phyloP scores from a whole-genome alignment of 2,329 filamentous ascomycete genomes.

The Domatiomyces catenatus region DNA sequence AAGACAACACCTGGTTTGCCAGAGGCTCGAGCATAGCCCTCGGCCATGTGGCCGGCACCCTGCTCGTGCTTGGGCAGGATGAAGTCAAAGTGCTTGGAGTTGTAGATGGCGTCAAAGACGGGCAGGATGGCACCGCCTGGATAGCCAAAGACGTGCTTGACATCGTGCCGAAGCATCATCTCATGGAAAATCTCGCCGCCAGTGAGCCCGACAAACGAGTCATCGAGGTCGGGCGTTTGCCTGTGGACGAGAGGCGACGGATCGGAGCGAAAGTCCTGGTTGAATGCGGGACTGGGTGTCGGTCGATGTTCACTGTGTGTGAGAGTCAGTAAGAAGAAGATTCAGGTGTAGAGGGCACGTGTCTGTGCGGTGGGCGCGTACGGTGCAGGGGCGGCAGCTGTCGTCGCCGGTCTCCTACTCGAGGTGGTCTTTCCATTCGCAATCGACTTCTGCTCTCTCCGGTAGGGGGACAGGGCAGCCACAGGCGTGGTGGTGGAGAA shows the following conservation, averaged over 20 bases:
- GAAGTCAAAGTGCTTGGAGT: constrained; percentile 92
- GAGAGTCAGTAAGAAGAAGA: background rate
- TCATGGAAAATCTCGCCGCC: constrained; percentile 97
- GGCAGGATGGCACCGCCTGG: constrained; percentile 92
- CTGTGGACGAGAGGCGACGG: constrained; percentile 52
- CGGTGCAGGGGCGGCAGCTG: constrained; percentile 36
- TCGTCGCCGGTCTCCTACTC: constrained; percentile 32
- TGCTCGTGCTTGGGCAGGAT: constrained; percentile 92
- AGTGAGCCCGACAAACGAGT: constrained; percentile 89
- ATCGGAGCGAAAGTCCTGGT: constrained; percentile 43
- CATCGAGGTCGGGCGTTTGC: constrained; percentile 52
- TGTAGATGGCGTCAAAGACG: constrained; percentile 97
- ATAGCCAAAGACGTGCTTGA: constrained; percentile 91
- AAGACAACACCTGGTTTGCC: constrained; percentile 91
- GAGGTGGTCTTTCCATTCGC: constrained; percentile 13
- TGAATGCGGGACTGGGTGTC: constrained; percentile 46
- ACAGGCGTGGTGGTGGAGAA: constrained; percentile 33
- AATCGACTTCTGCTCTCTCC: constrained; percentile 23
- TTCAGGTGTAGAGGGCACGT: background rate
- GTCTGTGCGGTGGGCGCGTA: constrained; percentile 25
- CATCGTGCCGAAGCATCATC: constrained; percentile 88
- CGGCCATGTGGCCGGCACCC: constrained; percentile 95
- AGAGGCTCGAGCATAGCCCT: constrained; percentile 86
- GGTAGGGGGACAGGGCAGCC: constrained; percentile 32
- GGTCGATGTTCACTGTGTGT: constrained; percentile 29